Percentiles rank a stretch among this genome's conserved stretches.
Conservation (phyloP, 352 stramenopile species). For the Thalassiosira livingstoniorum region DNA sequence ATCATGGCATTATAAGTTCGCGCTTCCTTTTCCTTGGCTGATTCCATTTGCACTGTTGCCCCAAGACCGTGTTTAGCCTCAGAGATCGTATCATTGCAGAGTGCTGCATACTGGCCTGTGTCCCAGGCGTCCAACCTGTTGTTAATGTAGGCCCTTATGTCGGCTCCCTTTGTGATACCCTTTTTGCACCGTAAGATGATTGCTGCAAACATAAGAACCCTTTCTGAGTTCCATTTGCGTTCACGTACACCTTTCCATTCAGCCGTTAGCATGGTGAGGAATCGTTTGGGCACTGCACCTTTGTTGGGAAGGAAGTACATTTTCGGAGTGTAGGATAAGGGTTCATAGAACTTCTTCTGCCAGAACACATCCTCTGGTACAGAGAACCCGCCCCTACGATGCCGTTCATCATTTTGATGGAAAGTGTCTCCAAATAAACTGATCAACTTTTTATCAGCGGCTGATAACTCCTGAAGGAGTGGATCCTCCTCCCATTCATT, state of each 20-base stretch:
- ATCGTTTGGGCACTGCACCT: constrained; percentile 13
- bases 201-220: constrained; percentile 22
- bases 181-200: constrained; percentile 29
- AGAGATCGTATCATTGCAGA: constrained; percentile 10
- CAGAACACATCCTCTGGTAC: too few relatives aligned
- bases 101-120: constrained; percentile 6
- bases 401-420: too few relatives aligned
- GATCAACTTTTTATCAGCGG: too few relatives aligned
- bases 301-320: too few relatives aligned
- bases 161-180: background rate
- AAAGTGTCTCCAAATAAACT: too few relatives aligned
- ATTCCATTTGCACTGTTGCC: background rate
- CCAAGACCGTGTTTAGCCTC: background rate
- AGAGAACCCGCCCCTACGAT: too few relatives aligned
- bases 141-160: constrained; percentile 24
- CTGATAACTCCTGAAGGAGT: too few relatives aligned
- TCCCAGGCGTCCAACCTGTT: constrained; percentile 32
- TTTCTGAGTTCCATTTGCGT: constrained; percentile 40
- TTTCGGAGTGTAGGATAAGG: too few relatives aligned
- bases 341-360: too few relatives aligned
- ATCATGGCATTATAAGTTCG: constrained; percentile 38
- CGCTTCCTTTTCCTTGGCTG: constrained; percentile 17
- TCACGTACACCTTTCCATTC: constrained; percentile 12
- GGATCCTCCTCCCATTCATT: too few relatives aligned
- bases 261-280: constrained; percentile 6